Evolutionary conservation across 176 grass and related monocot genomes (phyloP), one percentile per base, ranked within the genome.

Genomic region (Thinopyrum elongatum): DNA sequence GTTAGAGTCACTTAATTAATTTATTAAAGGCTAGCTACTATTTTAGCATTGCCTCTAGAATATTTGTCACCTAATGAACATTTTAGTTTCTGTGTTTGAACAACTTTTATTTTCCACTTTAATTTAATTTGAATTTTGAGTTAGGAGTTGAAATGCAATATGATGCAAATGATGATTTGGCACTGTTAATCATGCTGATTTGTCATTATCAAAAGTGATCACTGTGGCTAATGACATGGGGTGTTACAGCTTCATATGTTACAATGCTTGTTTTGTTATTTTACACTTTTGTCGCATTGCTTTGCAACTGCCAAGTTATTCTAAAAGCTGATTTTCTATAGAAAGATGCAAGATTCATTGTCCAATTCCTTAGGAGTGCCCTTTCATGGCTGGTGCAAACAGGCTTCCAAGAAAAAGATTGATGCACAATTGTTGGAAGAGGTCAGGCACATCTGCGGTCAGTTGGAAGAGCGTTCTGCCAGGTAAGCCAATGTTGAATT

Each of bases 361-460:
- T 90, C n/a, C 22, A 82, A 71, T 36, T 90, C 5, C 77, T 92
- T 57, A 81, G 28, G 27, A 74, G 17, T 61, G 3, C 28, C 12
- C 27, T 88, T 81, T 59, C 31, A 0, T 82, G 83, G 87, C 57
- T 90, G 8, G 49, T 30, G n/a, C 79, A 73, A 69, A 76, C 47
- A 10, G 38, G 10, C n/a, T 42, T 58, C 61, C 47, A 3, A n/a
- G 70, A 87, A 68, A n/a, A 65, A 87, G 19, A 71, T 66, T 1
- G 62, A 66, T 76, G 79, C 7, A 1, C 27, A 72, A 23, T 86
- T 94, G 7, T 25, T 92, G 8, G 27, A 85, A 21, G 85, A 90
- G 65, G 77, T 76, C 42, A 35, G 3, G 33, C 36, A 38, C 3
- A 11, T 90, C 59, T 90, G 49, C 71, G 17, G 78, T 42, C 41